Evolutionary conservation across 169 alveolate genomes (phyloP).

Genomic region (Plasmodium gonderi): DNA sequence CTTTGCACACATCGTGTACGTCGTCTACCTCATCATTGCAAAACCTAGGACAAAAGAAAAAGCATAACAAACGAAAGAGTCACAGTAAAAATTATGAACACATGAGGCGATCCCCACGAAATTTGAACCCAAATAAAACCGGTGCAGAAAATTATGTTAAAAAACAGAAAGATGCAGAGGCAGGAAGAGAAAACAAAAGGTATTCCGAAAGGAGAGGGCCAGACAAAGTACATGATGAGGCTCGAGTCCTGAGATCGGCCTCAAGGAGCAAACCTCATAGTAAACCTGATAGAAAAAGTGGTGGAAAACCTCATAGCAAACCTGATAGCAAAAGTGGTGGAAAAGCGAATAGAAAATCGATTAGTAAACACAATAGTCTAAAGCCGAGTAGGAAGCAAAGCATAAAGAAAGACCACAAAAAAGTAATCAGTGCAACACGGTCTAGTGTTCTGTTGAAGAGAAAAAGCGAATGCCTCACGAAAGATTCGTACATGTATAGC

Average conservation of each 20-base stretch:
- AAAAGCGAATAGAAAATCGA: no score
- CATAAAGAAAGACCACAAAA: not conserved
- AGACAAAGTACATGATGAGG: not conserved
- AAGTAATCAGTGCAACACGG: not conserved
- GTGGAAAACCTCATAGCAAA: not conserved
- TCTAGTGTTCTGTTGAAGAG: constrained; percentile 7
- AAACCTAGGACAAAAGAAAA: not conserved
- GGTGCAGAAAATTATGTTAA: not conserved
- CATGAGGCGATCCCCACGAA: not conserved
- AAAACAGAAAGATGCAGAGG: not conserved
- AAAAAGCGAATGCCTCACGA: not conserved
- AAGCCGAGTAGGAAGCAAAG: not conserved
- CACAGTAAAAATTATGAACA: not conserved
- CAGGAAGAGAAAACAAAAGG: not conserved
- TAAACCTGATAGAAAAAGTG: no score
- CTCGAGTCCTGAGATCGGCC: not conserved
- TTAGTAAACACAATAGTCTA: not conserved
- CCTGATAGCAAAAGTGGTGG: not conserved
- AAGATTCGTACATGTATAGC: not conserved
- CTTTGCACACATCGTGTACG: not conserved
- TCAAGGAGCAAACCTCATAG: no score
- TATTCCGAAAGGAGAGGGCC: not conserved
- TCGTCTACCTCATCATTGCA: not conserved
- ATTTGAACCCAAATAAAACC: not conserved
- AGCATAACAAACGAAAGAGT: not conserved